Evolutionary conservation across 306 rosid species (phyloP).

Genomic region (Nissolia schottii): DNA sequence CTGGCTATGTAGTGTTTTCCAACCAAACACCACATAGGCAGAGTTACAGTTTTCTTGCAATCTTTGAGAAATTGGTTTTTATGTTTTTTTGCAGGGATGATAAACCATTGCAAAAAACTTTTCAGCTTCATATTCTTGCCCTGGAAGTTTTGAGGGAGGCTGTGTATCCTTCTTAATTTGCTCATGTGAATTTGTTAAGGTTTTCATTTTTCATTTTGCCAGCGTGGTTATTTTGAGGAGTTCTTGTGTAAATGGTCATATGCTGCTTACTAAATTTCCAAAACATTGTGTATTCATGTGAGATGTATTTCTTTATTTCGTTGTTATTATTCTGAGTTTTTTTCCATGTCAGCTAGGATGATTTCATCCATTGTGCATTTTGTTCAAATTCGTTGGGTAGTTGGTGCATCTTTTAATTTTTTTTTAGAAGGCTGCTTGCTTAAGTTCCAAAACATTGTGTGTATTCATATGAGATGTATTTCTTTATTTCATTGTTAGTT

Average conservation of each 20-base stretch:
- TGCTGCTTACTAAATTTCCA: neutral
- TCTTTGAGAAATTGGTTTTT: conserved; percentile 26
- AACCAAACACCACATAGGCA: too few relatives aligned
- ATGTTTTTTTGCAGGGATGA: conserved; percentile 58
- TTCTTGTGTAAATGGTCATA: neutral
- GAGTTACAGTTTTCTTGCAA: too few relatives aligned
- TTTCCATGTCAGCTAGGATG: neutral
- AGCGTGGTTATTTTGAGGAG: neutral
- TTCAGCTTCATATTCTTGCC: conserved; percentile 79
- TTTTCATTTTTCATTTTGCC: conserved; percentile 5
- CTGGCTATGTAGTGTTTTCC: too few relatives aligned
- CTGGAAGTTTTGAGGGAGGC: conserved; percentile 93
- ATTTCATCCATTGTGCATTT: neutral
- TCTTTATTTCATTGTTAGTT: neutral
- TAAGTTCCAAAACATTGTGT: conserved; percentile 18
- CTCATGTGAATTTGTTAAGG: conserved; percentile 18
- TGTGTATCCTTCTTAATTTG: conserved; percentile 76
- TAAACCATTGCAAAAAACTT: conserved; percentile 45
- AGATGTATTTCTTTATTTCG: neutral
- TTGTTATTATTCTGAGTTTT: conserved; percentile 5
- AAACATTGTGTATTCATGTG: neutral
- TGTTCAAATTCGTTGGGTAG: neutral
- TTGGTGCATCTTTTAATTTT: neutral
- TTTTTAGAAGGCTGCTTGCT: neutral
- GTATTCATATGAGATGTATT: neutral